Conservation (phyloP, 1,284 basidiomycete species). For the Boletellus deceptivus region DNA sequence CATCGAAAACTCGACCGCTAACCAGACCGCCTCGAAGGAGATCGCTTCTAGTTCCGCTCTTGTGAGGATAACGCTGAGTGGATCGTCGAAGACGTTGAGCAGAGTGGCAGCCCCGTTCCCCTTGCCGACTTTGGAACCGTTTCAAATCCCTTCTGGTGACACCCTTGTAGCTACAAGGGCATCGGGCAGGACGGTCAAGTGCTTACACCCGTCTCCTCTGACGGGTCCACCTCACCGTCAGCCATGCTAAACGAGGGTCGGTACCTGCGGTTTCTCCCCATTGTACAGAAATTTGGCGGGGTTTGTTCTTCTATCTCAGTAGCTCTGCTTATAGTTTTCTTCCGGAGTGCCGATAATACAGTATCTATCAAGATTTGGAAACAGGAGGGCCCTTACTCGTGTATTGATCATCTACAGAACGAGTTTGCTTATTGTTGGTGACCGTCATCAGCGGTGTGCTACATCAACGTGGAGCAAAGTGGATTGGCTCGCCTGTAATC, state of each 20-base stretch:
- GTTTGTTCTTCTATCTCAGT: neutral
- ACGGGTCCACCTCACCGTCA: constrained; percentile 3
- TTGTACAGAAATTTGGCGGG: neutral
- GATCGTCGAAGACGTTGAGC: constrained; percentile 24
- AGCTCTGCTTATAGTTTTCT: neutral
- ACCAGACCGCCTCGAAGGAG: neutral
- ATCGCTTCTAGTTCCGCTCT: constrained; percentile 18
- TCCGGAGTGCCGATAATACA: neutral
- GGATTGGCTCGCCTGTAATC: neutral
- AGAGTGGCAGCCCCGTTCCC: neutral
- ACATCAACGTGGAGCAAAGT: constrained; percentile 2
- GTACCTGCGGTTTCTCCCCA: neutral
- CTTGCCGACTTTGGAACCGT: constrained; percentile 19
- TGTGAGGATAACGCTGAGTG: constrained; percentile 23
- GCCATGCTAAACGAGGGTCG: constrained; percentile 1
- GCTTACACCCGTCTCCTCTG: constrained; percentile 14
- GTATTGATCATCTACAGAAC: neutral
- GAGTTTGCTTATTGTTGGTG: neutral
- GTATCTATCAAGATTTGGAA: neutral
- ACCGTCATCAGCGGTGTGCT: constrained; percentile 1
- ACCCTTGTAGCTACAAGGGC: too few relatives aligned
- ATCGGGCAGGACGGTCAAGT: constrained; percentile 14
- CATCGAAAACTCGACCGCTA: constrained; percentile 19
- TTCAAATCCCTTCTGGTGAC: too few relatives aligned
- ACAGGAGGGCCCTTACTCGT: too few relatives aligned